Conservation (phyloP, 805 yeast species). For the Metschnikowia picachoensis region DNA sequence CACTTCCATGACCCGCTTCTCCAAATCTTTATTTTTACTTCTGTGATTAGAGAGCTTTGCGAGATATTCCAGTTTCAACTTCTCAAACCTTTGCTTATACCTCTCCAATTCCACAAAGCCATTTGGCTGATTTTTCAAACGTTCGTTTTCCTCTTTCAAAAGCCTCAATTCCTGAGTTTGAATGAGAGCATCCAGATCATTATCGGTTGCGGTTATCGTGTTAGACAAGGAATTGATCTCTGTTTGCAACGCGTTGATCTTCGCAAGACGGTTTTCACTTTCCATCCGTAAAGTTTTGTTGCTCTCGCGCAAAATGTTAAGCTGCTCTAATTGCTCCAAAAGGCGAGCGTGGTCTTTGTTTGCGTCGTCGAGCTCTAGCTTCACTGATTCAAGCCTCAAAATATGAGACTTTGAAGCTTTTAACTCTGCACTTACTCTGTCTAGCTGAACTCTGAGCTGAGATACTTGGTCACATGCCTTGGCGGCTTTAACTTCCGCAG, state of each 20-base stretch:
- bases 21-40: constrained; percentile 27
- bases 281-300: constrained; percentile 61
- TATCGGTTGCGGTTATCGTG: constrained; percentile 22
- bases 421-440: constrained; percentile 46
- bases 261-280: constrained; percentile 22
- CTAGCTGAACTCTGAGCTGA: constrained; percentile 49
- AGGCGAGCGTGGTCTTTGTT: constrained; percentile 45
- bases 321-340: constrained; percentile 52
- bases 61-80: constrained; percentile 26
- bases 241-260: constrained; percentile 35
- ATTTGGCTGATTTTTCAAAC: constrained; percentile 44
- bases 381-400: constrained; percentile 19
- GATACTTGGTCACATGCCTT: constrained; percentile 47
- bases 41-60: constrained; percentile 25
- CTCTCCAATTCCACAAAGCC: constrained; percentile 24
- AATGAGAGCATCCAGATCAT: constrained; percentile 36
- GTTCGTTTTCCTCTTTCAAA: constrained; percentile 50
- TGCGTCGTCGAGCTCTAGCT: constrained; percentile 24
- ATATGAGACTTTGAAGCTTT: constrained; percentile 50
- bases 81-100: constrained; percentile 29
- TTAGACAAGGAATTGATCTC: constrained; percentile 46
- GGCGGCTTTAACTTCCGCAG: constrained; percentile 50
- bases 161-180: constrained; percentile 48
- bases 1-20: constrained; percentile 15
- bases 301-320: constrained; percentile 64